phyloP scores from a whole-genome alignment of 306 rosid genomes.

The Acmispon strigosus region DNA sequence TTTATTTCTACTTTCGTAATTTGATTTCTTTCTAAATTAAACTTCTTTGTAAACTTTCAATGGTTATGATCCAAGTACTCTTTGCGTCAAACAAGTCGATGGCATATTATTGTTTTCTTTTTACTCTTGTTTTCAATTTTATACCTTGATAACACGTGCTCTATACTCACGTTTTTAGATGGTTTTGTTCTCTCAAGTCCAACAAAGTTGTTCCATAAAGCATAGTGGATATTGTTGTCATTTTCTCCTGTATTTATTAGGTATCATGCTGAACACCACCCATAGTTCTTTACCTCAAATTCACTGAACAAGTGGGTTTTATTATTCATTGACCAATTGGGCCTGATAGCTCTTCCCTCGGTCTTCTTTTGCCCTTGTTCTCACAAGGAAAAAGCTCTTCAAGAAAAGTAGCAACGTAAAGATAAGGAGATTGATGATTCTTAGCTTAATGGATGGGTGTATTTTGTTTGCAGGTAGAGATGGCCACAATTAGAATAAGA shows the following conservation, averaged over 20 bases:
- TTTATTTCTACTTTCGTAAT: neutral
- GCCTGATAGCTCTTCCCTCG: neutral
- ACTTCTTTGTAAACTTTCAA: neutral
- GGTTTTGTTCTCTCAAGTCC: neutral
- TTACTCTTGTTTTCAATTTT: neutral
- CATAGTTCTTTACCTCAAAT: neutral
- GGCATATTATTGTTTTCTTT: neutral
- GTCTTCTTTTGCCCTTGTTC: neutral
- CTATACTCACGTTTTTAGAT: neutral
- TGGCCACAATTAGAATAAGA: too few species aligned
- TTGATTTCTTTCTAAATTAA: neutral
- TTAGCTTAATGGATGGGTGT: too few species aligned
- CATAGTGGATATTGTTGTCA: neutral
- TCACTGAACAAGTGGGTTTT: neutral
- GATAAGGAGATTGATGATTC: too few species aligned
- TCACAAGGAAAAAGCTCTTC: neutral
- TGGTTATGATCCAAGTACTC: neutral
- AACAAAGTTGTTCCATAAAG: neutral
- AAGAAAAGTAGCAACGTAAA: neutral
- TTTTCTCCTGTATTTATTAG: neutral
- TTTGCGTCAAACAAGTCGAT: neutral
- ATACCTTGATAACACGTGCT: neutral
- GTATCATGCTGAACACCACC: neutral
- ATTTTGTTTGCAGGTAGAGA: too few species aligned
- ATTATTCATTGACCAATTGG: neutral